Conservation (phyloP, 768 basidiomycete species). For the Lentinula lateritia region DNA sequence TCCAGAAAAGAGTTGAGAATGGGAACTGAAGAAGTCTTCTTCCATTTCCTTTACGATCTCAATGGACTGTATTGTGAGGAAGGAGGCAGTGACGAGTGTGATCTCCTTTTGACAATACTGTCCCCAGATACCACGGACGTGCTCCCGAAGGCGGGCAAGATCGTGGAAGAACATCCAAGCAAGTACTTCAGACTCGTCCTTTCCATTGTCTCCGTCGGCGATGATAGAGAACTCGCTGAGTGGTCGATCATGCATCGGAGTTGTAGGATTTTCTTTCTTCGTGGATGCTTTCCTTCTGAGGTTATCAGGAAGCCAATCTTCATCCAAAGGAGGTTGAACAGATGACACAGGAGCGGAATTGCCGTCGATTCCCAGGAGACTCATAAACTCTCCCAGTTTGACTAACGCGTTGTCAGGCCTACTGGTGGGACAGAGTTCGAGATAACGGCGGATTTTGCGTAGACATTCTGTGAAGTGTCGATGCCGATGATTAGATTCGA, state of each 20-base stretch:
- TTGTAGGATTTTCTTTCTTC: no score
- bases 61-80: conserved; percentile 9
- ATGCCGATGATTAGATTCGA: no score
- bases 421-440: no score
- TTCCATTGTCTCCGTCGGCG: conserved; percentile 4
- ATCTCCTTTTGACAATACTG: conserved; percentile 1
- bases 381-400: no score
- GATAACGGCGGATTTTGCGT: no score
- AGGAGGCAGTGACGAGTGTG: conserved; percentile 8
- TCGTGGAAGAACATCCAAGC: conserved; percentile 10
- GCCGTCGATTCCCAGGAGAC: no score
- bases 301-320: no score
- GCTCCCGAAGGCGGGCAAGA: conserved; percentile 4
- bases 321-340: no score
- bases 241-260: conserved; percentile 2
- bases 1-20: background rate
- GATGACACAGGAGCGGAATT: no score
- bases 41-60: conserved; percentile 12
- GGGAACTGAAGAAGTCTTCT: conserved; percentile 3
- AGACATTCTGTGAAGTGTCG: no score
- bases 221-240: conserved; percentile 7
- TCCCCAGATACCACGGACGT: conserved; percentile 6
- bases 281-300: no score
- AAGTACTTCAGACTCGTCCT: conserved; percentile 6
- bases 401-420: no score